phyloP scores from a whole-genome alignment of 768 basidiomycete genomes.

The Macrolepiota dolichaula region DNA sequence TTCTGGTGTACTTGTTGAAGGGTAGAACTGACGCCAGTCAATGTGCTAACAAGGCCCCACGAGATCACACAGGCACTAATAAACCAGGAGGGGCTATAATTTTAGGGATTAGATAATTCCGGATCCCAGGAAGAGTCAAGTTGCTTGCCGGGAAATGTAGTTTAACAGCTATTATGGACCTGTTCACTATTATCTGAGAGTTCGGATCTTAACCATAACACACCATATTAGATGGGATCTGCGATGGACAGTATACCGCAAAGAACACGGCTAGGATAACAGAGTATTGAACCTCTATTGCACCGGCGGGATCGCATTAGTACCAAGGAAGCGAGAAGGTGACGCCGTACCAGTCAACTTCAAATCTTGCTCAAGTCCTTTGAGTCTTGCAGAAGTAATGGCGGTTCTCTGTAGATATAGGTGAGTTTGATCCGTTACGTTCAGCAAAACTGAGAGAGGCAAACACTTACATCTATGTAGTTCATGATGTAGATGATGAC shows the following conservation, averaged over 20 bases:
- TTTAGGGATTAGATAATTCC: neutral
- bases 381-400: slow-evolving; percentile 45
- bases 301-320: neutral
- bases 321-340: neutral
- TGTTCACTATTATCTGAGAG: neutral
- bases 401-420: slow-evolving; percentile 40
- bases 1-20: neutral
- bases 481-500: slow-evolving; percentile 64
- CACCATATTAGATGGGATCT: slow-evolving; percentile 69
- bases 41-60: slow-evolving; percentile 61
- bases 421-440: neutral
- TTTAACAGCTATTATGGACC: slow-evolving; percentile 43
- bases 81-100: slow-evolving; percentile 53
- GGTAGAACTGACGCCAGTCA: slow-evolving; percentile 50
- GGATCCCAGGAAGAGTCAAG: neutral
- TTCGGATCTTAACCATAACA: neutral
- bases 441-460: neutral
- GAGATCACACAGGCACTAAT: slow-evolving; percentile 56
- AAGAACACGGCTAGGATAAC: slow-evolving; percentile 22
- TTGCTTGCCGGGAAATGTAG: slow-evolving; percentile 43
- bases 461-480: slow-evolving; percentile 56
- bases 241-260: slow-evolving; percentile 59
- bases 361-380: slow-evolving; percentile 49
- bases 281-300: slow-evolving; percentile 25
- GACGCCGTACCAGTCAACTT: slow-evolving; percentile 34